Conservation (phyloP, 2,329 filamentous ascomycete genomes). For the Ceratocystis ficicola region DNA sequence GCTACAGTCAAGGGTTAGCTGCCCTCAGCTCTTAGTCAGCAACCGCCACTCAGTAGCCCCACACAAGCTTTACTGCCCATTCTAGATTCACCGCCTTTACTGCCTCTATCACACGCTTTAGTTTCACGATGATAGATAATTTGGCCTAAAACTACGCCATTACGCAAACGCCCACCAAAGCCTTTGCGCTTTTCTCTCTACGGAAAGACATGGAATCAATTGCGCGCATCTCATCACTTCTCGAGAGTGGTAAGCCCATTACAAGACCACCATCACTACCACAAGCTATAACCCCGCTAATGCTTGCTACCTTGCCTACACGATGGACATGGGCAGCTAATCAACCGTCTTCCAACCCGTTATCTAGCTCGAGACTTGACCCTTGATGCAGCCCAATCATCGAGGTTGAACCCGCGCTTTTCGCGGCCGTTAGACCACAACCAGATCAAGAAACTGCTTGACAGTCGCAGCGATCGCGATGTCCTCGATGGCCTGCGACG, state of each 20-base stretch:
- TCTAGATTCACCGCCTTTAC: constrained; percentile 2
- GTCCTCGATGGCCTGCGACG: constrained; percentile 81
- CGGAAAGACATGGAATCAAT: constrained; percentile 72
- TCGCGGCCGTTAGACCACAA: constrained; percentile 57
- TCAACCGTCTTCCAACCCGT: constrained; percentile 3
- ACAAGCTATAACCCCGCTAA: not conserved
- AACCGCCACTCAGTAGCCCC: not conserved
- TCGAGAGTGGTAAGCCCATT: constrained; percentile 68
- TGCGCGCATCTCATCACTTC: constrained; percentile 79
- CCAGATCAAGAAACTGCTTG: constrained; percentile 88
- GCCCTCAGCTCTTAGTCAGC: constrained; percentile 8
- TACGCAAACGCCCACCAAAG: not conserved
- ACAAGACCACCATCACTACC: not conserved
- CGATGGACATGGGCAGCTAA: constrained; percentile 9
- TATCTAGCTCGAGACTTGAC: constrained; percentile 80
- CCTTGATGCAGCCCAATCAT: constrained; percentile 87
- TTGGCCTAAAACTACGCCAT: too few relatives aligned
- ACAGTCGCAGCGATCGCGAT: constrained; percentile 86
- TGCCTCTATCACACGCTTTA: not conserved
- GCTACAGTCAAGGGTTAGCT: constrained; percentile 11
- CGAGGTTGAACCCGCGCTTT: constrained; percentile 51
- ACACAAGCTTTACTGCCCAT: constrained; percentile 9
- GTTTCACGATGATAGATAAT: not conserved
- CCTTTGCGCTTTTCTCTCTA: not conserved
- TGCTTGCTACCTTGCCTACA: constrained; percentile 8